Percentiles rank a stretch among this genome's conserved stretches.
Evolutionary conservation across 441 rosid species (phyloP).

Genomic region (Metrosideros polymorpha): DNA sequence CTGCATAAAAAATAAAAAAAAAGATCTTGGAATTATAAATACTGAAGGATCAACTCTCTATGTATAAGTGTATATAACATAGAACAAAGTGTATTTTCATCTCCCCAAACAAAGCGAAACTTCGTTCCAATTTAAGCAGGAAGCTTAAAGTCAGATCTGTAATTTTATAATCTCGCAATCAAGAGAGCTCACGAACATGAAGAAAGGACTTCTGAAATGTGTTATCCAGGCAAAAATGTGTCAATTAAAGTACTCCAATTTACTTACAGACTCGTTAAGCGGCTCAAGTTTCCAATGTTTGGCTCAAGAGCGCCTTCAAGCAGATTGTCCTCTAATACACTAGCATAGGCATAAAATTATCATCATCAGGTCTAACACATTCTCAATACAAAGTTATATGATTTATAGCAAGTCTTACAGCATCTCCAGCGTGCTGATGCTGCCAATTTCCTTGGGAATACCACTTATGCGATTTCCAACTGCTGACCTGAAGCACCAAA

Average conservation of each 20-base stretch:
- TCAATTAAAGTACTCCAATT: background rate
- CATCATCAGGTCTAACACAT: background rate
- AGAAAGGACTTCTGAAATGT: background rate
- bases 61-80: background rate
- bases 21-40: background rate
- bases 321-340: slow-evolving; percentile 56
- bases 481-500: slow-evolving; percentile 25
- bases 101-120: background rate
- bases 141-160: background rate
- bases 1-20: slow-evolving; percentile 15
- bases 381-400: background rate
- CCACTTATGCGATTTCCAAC: slow-evolving; percentile 69
- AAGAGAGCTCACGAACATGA: background rate
- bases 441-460: slow-evolving; percentile 53
- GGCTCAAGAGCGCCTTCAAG: slow-evolving; percentile 53
- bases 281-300: slow-evolving; percentile 49
- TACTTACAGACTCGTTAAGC: slow-evolving; percentile 48
- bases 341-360: background rate
- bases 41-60: background rate
- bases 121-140: background rate
- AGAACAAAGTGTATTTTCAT: background rate
- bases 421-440: slow-evolving; percentile 32
- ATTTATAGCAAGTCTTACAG: slow-evolving; percentile 36
- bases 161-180: background rate
- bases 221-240: background rate